These are phyloP conservation scores for Microthyrium microscopicum DNA, from an alignment of 2,329 filamentous ascomycete species.

Conservation along the genomic window DNA sequence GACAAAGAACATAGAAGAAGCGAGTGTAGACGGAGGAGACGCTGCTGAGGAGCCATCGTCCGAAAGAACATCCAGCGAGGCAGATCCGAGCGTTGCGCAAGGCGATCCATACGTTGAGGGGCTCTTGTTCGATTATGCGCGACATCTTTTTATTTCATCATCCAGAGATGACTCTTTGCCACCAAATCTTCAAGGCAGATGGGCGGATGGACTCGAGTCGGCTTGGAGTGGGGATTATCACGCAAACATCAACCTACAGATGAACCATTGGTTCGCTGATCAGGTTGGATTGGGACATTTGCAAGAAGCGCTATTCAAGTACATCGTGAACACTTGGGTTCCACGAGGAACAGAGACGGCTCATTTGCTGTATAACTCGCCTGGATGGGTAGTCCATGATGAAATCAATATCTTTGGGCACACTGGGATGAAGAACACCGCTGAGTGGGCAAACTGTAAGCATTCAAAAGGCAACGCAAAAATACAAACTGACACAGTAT, in stretches of 20 bases:
- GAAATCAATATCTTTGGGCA: slow-evolving; percentile 44
- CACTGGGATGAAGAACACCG: slow-evolving; percentile 32
- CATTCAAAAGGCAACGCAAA: not conserved
- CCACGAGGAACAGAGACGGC: slow-evolving; percentile 38
- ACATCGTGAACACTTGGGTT: slow-evolving; percentile 37
- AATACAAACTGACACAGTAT: slow-evolving; percentile 8
- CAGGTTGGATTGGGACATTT: slow-evolving; percentile 33
- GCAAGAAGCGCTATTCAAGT: slow-evolving; percentile 32
- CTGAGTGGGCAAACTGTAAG: slow-evolving; percentile 23
- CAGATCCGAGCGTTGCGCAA: not conserved
- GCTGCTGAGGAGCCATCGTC: not conserved
- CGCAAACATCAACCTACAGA: slow-evolving; percentile 42
- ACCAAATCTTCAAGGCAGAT: slow-evolving; percentile 39
- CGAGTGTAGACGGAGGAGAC: not conserved
- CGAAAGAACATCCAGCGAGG: not conserved
- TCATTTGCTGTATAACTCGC: slow-evolving; percentile 33
- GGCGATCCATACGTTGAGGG: slow-evolving; percentile 37
- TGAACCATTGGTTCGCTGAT: slow-evolving; percentile 43
- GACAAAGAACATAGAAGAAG: not conserved
- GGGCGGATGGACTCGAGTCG: slow-evolving; percentile 29
- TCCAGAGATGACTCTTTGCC: slow-evolving; percentile 35
- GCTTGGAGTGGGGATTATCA: slow-evolving; percentile 42
- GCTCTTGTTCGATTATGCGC: slow-evolving; percentile 36
- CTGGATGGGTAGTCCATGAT: slow-evolving; percentile 40
- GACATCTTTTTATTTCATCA: slow-evolving; percentile 38